Conservation (phyloP, 768 basidiomycete species). For the Leccinum fibrillosum region DNA sequence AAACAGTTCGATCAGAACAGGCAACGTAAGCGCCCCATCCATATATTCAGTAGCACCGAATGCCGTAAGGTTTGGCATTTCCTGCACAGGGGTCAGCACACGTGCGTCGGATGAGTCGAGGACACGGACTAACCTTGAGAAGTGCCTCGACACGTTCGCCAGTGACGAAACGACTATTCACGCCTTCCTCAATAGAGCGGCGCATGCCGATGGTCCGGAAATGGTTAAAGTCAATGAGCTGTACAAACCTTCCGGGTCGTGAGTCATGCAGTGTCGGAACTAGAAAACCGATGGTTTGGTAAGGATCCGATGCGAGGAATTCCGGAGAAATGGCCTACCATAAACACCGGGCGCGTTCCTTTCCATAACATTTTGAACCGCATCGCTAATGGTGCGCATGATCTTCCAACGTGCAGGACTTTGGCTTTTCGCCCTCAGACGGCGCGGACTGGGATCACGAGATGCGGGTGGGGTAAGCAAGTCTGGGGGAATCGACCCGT, state of each 20-base stretch:
- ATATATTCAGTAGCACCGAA: slow-evolving; percentile 99
- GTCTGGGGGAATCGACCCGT: slow-evolving; percentile 69
- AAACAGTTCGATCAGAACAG: slow-evolving; percentile 86
- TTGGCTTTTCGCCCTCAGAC: slow-evolving; percentile 71
- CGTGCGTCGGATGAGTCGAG: background rate
- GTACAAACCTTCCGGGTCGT: slow-evolving; percentile 76
- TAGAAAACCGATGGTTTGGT: slow-evolving; percentile 23
- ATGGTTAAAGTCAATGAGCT: slow-evolving; percentile 90
- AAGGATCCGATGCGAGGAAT: background rate
- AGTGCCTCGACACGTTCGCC: slow-evolving; percentile 77
- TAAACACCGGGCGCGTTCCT: slow-evolving; percentile 66
- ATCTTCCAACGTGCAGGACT: slow-evolving; percentile 85
- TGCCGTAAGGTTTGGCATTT: slow-evolving; percentile 79
- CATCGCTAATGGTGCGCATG: slow-evolving; percentile 73
- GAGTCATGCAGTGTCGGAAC: slow-evolving; percentile 71
- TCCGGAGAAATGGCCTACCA: slow-evolving; percentile 41
- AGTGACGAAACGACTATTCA: slow-evolving; percentile 90
- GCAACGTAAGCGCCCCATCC: slow-evolving; percentile 84
- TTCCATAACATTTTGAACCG: slow-evolving; percentile 68
- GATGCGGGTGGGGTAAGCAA: slow-evolving; percentile 76
- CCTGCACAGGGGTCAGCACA: slow-evolving; percentile 42
- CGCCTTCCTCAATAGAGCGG: slow-evolving; percentile 85
- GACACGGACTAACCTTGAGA: slow-evolving; percentile 55
- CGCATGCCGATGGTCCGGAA: slow-evolving; percentile 97
- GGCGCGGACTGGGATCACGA: slow-evolving; percentile 78